Evolutionary conservation across 2,329 filamentous ascomycete species (phyloP).

Genomic region (Pseudocercospora vitis): DNA sequence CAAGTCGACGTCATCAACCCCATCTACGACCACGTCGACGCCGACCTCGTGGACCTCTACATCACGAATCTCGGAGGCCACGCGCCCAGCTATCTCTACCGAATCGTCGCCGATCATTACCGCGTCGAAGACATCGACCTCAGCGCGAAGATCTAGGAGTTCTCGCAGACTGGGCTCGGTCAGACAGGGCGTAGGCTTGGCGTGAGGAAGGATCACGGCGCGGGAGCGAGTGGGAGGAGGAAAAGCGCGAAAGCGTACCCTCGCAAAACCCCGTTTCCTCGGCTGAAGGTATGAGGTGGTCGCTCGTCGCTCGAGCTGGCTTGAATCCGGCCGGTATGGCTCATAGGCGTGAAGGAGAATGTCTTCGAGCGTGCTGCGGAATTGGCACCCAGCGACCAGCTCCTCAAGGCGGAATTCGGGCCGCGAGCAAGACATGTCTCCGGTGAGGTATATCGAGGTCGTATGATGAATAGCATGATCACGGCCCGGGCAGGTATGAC

Average conservation of each 20-base stretch:
- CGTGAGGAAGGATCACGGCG: not conserved
- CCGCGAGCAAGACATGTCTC: too few relatives aligned
- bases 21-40: constrained; percentile 77
- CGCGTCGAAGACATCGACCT: constrained; percentile 68
- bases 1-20: constrained; percentile 76
- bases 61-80: constrained; percentile 80
- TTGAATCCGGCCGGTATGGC: too few relatives aligned
- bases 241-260: not conserved
- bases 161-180: constrained; percentile 1
- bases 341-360: too few relatives aligned
- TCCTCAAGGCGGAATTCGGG: too few relatives aligned
- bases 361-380: too few relatives aligned
- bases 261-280: not conserved
- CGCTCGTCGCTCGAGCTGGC: too few relatives aligned
- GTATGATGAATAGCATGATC: too few relatives aligned
- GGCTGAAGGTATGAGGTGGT: not conserved
- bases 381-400: too few relatives aligned
- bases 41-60: constrained; percentile 74
- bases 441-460: too few relatives aligned
- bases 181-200: not conserved
- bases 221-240: not conserved
- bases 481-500: too few relatives aligned
- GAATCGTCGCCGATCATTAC: constrained; percentile 74
- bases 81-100: constrained; percentile 70
- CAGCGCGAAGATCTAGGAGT: constrained; percentile 15